Percentiles rank a stretch among this genome's conserved stretches.
These are phyloP conservation scores for Vitis hybrid DNA, from an alignment of 177 flowering plant genomes.

Conservation along the genomic window DNA sequence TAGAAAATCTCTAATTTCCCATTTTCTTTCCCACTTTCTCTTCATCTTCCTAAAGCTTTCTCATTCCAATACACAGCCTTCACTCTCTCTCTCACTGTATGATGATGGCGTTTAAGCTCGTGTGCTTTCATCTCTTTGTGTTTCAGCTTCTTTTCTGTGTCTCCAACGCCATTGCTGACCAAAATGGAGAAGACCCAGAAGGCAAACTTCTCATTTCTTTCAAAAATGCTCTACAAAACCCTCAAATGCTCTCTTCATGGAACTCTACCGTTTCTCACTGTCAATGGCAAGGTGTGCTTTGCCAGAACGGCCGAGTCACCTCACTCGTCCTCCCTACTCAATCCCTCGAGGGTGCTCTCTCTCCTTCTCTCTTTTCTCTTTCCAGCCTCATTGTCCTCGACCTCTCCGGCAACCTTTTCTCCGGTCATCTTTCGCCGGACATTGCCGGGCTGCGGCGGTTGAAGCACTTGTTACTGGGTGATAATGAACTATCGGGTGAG, in stretches of 20 bases:
- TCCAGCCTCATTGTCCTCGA: slow-evolving; percentile 39
- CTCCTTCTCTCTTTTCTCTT: slow-evolving; percentile 46
- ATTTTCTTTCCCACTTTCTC: too few relatives aligned
- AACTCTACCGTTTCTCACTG: slow-evolving; percentile 36
- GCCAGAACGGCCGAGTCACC: slow-evolving; percentile 41
- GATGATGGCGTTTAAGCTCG: slow-evolving; percentile 23
- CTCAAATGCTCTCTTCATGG: slow-evolving; percentile 52
- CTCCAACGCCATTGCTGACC: slow-evolving; percentile 6
- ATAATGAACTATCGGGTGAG: slow-evolving; percentile 50
- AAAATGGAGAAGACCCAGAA: slow-evolving; percentile 28
- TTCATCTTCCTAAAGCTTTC: too few relatives aligned
- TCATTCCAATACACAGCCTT: too few relatives aligned
- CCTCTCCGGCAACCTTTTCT: slow-evolving; percentile 46
- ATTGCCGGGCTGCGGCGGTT: slow-evolving; percentile 29
- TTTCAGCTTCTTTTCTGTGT: slow-evolving; percentile 9
- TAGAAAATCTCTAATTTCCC: too few relatives aligned
- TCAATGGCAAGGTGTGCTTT: slow-evolving; percentile 61
- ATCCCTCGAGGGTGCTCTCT: slow-evolving; percentile 46
- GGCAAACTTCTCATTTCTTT: slow-evolving; percentile 40
- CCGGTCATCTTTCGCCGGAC: slow-evolving; percentile 37
- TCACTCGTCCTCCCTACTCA: slow-evolving; percentile 43
- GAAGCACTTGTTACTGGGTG: slow-evolving; percentile 32
- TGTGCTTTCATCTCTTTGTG: slow-evolving; percentile 1
- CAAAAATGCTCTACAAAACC: slow-evolving; percentile 43
- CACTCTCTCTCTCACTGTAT: neutral